Conservation (phyloP, 768 basidiomycete species). For the Amanita thiersii region DNA sequence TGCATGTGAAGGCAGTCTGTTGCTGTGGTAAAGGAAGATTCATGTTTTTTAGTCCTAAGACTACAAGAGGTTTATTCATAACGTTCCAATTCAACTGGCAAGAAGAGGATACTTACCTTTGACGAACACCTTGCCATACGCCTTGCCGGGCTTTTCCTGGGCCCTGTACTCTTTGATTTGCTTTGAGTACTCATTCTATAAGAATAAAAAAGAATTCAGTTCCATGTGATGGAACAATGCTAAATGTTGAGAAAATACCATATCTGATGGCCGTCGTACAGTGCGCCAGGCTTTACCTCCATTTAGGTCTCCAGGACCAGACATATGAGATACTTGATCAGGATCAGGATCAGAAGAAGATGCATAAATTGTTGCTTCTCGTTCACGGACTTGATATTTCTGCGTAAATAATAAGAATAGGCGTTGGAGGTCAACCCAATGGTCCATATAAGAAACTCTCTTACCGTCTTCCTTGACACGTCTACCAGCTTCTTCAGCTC, state of each 20-base stretch:
- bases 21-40: constrained; percentile 74
- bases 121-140: constrained; percentile 91
- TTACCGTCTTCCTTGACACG: constrained; percentile 33
- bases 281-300: constrained; percentile 79
- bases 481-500: constrained; percentile 62
- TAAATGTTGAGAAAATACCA: constrained; percentile 45
- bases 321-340: constrained; percentile 65
- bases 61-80: constrained; percentile 30
- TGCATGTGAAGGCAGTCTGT: constrained; percentile 70
- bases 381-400: constrained; percentile 80
- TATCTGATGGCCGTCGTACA: constrained; percentile 86
- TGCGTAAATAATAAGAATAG: constrained; percentile 22
- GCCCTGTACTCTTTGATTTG: constrained; percentile 78
- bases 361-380: constrained; percentile 71
- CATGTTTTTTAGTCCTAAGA: constrained; percentile 67
- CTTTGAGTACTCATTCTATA: constrained; percentile 87
- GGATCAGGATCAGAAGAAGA: constrained; percentile 57
- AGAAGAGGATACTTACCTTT: constrained; percentile 46
- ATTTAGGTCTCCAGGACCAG: constrained; percentile 76
- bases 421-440: neutral
- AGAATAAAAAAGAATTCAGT: constrained; percentile 6
- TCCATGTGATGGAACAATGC: constrained; percentile 5
- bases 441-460: constrained; percentile 14
- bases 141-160: constrained; percentile 71
- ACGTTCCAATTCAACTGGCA: neutral